Base-by-base conservation (phyloP, 192 early-diverging fungal species). In the Backusella sp. region DNA sequence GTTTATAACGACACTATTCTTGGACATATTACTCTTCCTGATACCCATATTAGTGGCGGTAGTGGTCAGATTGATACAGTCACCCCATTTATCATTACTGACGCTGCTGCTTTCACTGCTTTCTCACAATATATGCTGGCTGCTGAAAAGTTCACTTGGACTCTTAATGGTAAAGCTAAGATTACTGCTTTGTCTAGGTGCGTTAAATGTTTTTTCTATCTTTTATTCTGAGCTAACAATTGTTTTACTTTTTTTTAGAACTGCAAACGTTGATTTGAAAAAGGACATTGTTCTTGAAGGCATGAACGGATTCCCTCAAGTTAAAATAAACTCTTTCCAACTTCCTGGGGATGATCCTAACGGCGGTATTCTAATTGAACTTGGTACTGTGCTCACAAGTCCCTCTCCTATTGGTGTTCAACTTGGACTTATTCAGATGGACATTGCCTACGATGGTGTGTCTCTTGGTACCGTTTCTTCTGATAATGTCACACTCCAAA, bases 291-390 rank as follows among this genome's bases (percentile, higher is more conserved):
- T 34, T 8, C 15, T 80, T 7, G 23, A 39, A 76, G 89, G 89
- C 32, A 91, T 91, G 88, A 68, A 75, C 30, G 86, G 88, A 52
- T 88, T 91, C 74, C 82, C 83, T 6, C 37, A 78, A 46, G 86
- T 88, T 44, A 80, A 72, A 68, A 85, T 90, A 68, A 77, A 82
- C 56, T 84, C 72, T 68, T 90, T 92, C 71, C 76, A 85, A 32
- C 56, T 88, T 21, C 89, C 88, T 34, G 76, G 79, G 12, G 85
- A 88, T 83, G 85, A 84, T 70, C 77, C 80, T 30, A 77, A 80
- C 23, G 84, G 87, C 44, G 90, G 90, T 76, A 89, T 91, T 66
- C 74, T 79, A 65, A 59, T 91, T 59, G 72, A 79, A n/a, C 88
- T 91, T 14, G 80, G 79, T 70, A 87, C 88, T 26, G 77, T 73